phyloP scores from a whole-genome alignment of 140 eudicot genomes.

The Oenanthe javanica region DNA sequence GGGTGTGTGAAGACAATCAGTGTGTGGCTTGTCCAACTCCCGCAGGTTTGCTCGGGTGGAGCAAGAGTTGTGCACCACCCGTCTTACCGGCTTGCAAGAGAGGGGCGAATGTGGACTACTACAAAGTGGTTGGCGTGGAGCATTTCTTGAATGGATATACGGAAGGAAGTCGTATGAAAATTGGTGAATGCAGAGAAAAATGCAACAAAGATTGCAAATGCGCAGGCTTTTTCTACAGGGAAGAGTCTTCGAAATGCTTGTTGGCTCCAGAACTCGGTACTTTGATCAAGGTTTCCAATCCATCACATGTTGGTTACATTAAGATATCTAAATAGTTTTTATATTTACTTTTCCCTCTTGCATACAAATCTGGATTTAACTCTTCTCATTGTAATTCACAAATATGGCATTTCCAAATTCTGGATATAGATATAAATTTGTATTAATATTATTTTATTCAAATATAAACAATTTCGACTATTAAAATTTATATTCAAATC shows the following conservation, averaged over 20 bases:
- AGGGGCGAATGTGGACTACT: too few relatives aligned
- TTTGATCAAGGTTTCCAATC: neutral
- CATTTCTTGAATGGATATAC: neutral
- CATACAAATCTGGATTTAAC: too few relatives aligned
- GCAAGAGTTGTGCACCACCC: too few relatives aligned
- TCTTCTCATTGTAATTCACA: too few relatives aligned
- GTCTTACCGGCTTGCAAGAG: too few relatives aligned
- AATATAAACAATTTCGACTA: too few relatives aligned
- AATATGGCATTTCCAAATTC: too few relatives aligned
- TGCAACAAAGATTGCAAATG: neutral
- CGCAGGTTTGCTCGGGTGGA: slow-evolving; percentile 8
- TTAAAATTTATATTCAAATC: too few relatives aligned
- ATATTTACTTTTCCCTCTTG: neutral
- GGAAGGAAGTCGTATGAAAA: neutral
- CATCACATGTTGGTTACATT: neutral
- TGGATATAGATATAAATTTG: too few relatives aligned
- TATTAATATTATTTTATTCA: too few relatives aligned
- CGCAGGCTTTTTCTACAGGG: neutral
- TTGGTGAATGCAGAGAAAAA: neutral
- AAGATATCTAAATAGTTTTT: neutral
- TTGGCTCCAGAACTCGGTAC: neutral
- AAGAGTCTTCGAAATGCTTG: neutral
- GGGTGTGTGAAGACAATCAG: slow-evolving; percentile 21
- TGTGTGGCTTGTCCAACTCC: slow-evolving; percentile 27
- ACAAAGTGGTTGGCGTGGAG: neutral